Base-by-base conservation (phyloP, 2,329 filamentous ascomycete genomes). In the Hawksworthiomyces lignivorus region DNA sequence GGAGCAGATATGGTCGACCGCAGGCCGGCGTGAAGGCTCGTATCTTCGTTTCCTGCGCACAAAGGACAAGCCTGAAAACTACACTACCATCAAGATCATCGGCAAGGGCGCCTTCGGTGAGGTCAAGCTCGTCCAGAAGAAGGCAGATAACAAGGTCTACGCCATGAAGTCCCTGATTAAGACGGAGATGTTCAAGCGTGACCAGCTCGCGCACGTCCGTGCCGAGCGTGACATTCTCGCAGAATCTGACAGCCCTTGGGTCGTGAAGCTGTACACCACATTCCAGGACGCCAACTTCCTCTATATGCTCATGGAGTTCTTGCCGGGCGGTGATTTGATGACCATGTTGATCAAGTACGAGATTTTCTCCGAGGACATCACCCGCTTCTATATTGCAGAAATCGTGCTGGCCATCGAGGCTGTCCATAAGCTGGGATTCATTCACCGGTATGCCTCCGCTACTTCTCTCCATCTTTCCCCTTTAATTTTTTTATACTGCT, bases 291-390 rank as follows among this genome's bases (percentile, higher is more conserved):
- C 77, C 34, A 90, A 92, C 52, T 98, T 96, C 68, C 72, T 98
- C 27, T 98, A 98, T 70, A 92, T 98, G 82, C 73, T 98, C 48
- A 98, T 98, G 92, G 92, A 98, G 66, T 98, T 97, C 66, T 75
- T 98, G 62, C 92, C 92, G 7, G 92, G 92, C 63, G 92, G 92
- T 63, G 92, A 98, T 68, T 65, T 98, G 62, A 98, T 98, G 92
- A 98, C 92, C 4, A 98, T 98, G 92, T 73, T 98, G 53, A 98
- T 98, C 70, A 98, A 97, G 73, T 98, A 98, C 59, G 92, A 98
- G 62, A 96, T 98, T 62, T 98, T 98, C 63, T 94, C 88, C 0
- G 90, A 97, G 62, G 92, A 98, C 53, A 97, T 98, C 52, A 98
- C 92, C 22, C 81, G 92, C 15, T 98, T 98, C 66, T 98, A 98